Percentiles rank a stretch among this genome's conserved stretches.
These are phyloP conservation scores for Bjerkandera adusta DNA, from an alignment of 1,284 basidiomycete genomes.

Conservation along the genomic window DNA sequence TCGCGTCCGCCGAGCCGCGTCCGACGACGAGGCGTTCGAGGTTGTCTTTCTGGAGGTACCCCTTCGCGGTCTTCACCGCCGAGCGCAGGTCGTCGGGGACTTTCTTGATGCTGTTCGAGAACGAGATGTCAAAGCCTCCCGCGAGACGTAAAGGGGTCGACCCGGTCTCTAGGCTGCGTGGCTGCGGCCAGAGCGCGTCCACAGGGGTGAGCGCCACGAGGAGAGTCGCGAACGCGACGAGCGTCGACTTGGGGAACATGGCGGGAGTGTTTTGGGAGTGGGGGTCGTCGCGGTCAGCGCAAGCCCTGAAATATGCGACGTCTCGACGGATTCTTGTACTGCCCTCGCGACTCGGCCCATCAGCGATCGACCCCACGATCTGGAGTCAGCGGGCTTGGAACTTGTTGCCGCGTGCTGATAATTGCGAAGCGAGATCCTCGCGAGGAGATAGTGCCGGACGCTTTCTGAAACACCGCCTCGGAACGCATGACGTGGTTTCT, in stretches of 20 bases:
- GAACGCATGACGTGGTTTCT: no score
- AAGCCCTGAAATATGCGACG: neutral
- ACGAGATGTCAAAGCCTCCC: conserved; percentile 41
- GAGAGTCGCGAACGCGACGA: conserved; percentile 22
- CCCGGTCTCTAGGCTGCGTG: conserved; percentile 49
- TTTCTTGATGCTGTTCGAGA: conserved; percentile 26
- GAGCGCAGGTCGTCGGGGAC: conserved; percentile 45
- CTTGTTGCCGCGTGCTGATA: conserved; percentile 6
- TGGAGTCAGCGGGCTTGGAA: no score
- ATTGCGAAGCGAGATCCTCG: no score
- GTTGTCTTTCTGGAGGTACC: conserved; percentile 39
- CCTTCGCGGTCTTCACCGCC: conserved; percentile 41
- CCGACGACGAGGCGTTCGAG: conserved; percentile 48
- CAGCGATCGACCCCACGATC: conserved; percentile 5
- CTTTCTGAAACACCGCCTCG: no score
- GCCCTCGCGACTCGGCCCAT: neutral
- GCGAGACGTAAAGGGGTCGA: conserved; percentile 49
- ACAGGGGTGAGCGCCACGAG: conserved; percentile 24
- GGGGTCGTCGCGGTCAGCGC: neutral
- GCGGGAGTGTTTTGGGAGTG: neutral
- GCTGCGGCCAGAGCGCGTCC: conserved; percentile 61
- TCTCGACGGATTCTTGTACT: neutral
- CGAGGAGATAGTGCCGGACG: no score
- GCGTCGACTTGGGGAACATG: conserved; percentile 22
- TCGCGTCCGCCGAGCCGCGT: conserved; percentile 41